Evolutionary conservation across 1,284 basidiomycete species (phyloP), one percentile per base, ranked within the genome.

Genomic region (Salmacisia buchloeana): DNA sequence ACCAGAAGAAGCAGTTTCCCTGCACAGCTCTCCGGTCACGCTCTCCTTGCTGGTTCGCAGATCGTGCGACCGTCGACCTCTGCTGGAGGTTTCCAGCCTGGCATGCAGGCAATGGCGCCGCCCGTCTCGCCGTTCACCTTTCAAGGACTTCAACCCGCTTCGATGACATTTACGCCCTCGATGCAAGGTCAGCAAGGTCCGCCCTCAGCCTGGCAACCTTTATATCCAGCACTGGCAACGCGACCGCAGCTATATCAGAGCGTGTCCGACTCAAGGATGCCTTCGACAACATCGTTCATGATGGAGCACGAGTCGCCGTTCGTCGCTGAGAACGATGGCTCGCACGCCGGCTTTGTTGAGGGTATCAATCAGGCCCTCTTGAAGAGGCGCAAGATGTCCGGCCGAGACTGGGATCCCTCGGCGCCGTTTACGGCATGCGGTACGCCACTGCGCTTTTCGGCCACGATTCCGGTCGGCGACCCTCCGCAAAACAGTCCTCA

Each of bases 61-160:
- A 54, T 54, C 49, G 49, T 54, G 49, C 49, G 49, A 9, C 49
- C 49, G 27, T 29, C 49, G 49, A 54, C 49, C 6, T 54, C 49
- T 7, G 49, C 49, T 6, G 49, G 49, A 25, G 49, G 49, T 12
- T 18, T 54, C 1, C 49, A 54, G 21, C 49, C 49, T 6, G 21
- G 49, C 29, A 18, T 54, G 27, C 49, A 54, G 18, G 49, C 49
- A 3, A 31, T 54, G 49, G 49, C 49, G 18, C 41, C 25, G n/a
- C 15, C 29, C 3, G 29, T 31, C 10, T 33, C 49, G 0, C 25
- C 27, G 9, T 54, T 54, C 49, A 29, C 25, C 15, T 54, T 54
- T 12, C 49, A 54, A n/a, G 18, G 29, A 33, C 34, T 54, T 2
- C 49, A 54, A 18, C 27, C 49, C 25, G 27, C 29, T 31, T 18